phyloP scores from a whole-genome alignment of 2,329 filamentous ascomycete genomes.

The Aurifilum marmelostoma region DNA sequence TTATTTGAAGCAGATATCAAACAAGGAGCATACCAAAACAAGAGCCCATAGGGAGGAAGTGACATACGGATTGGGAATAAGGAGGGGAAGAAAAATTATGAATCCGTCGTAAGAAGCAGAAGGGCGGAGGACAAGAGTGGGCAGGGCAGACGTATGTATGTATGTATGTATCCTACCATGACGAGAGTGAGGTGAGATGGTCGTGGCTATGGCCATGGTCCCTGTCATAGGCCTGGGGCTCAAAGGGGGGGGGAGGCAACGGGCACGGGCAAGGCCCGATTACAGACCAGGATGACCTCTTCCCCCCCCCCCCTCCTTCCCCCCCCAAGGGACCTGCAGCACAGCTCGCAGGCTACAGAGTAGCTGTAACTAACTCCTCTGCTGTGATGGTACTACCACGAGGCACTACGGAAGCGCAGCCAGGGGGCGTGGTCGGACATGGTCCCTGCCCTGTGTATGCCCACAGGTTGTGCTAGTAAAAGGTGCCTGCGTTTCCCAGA shows the following conservation, averaged over 20 bases:
- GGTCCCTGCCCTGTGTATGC: not conserved
- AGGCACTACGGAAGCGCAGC: not conserved
- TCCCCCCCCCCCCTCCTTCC: not conserved
- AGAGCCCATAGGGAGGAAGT: constrained; percentile 8
- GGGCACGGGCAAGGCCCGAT: constrained; percentile 6
- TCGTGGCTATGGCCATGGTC: constrained; percentile 7
- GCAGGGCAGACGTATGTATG: constrained; percentile 22
- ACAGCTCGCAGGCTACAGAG: not conserved
- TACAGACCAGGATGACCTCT: constrained; percentile 3
- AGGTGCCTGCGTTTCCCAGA: not conserved
- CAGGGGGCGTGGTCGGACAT: not conserved
- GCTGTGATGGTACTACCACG: not conserved
- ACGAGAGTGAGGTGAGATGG: constrained; percentile 10
- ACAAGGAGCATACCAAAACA: constrained; percentile 5
- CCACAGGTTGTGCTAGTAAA: not conserved
- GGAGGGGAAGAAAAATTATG: constrained; percentile 15
- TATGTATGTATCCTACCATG: constrained; percentile 1
- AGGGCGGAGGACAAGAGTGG: constrained; percentile 13
- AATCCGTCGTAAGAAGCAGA: constrained; percentile 17
- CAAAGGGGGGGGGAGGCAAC: not conserved
- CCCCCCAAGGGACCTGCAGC: not conserved
- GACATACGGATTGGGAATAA: constrained; percentile 3
- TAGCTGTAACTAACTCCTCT: not conserved
- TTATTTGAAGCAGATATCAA: constrained; percentile 21
- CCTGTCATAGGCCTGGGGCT: constrained; percentile 3